Evolutionary conservation across 495 filamentous ascomycete genomes (phyloP).

Genomic region (Aspergillus sclerotiicarbonarius): DNA sequence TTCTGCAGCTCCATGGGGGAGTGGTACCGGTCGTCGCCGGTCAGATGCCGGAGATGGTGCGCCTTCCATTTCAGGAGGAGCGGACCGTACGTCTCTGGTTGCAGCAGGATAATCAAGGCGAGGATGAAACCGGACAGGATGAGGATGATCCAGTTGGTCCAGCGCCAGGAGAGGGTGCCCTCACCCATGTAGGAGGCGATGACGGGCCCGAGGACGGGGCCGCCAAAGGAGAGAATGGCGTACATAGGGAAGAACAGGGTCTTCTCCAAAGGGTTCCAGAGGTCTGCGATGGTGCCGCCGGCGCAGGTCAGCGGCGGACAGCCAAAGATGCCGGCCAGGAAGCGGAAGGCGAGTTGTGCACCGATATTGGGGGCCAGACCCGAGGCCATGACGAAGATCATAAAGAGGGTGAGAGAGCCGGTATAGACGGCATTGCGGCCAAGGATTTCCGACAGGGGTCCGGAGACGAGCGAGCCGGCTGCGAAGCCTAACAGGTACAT

Average conservation of each 20-base stretch:
- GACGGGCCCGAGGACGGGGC: conserved; percentile 46
- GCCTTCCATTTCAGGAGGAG: conserved; percentile 54
- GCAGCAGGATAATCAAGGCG: conserved; percentile 40
- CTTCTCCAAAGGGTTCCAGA: conserved; percentile 51
- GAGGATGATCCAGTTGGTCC: conserved; percentile 52
- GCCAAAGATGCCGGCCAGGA: conserved; percentile 52
- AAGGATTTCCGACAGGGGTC: conserved; percentile 58
- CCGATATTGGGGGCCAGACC: conserved; percentile 52
- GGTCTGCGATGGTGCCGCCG: conserved; percentile 51
- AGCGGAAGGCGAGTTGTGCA: conserved; percentile 50
- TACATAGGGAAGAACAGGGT: conserved; percentile 50
- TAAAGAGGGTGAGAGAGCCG: conserved; percentile 45
- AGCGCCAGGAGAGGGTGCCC: conserved; percentile 46
- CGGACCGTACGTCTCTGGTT: conserved; percentile 53
- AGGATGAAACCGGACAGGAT: conserved; percentile 46
- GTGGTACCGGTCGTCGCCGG: conserved; percentile 42
- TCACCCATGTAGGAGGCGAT: conserved; percentile 49
- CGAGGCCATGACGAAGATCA: conserved; percentile 52
- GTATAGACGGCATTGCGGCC: conserved; percentile 60
- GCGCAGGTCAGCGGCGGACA: conserved; percentile 51
- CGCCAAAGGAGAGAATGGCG: conserved; percentile 45
- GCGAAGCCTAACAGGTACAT: conserved; percentile 66
- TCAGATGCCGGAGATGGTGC: conserved; percentile 41
- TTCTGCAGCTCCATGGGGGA: conserved; percentile 45
- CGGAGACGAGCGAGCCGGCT: conserved; percentile 48